Percentiles rank a stretch among this genome's conserved stretches.
These are phyloP conservation scores for Fusarium sarcochroum DNA, from an alignment of 2,329 filamentous ascomycete genomes.

Conservation along the genomic window DNA sequence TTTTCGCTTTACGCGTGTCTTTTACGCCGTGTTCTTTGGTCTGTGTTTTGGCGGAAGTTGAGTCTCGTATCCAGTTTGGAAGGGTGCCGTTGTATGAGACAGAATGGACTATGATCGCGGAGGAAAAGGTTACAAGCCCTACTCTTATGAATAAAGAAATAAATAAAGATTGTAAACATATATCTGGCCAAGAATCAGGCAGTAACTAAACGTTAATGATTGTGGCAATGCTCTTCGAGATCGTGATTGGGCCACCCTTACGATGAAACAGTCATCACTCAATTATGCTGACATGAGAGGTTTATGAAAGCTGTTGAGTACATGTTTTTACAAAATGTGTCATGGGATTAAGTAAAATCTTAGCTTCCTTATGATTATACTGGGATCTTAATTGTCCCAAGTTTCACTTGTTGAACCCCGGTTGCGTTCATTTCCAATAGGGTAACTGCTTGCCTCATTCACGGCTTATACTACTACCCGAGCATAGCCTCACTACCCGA, in stretches of 20 bases:
- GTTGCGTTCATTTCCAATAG: slow-evolving; percentile 3
- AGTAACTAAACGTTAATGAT: slow-evolving; percentile 11
- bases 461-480: slow-evolving; percentile 3
- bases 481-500: slow-evolving; percentile 8
- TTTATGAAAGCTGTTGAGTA: no score
- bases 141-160: not conserved
- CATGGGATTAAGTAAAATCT: not conserved
- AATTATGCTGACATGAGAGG: not conserved
- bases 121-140: not conserved
- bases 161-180: not conserved
- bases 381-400: not conserved
- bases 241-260: slow-evolving; percentile 12
- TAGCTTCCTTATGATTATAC: not conserved
- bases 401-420: not conserved
- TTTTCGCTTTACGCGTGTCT: no score
- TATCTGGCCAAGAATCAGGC: slow-evolving; percentile 5
- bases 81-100: not conserved
- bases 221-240: slow-evolving; percentile 22
- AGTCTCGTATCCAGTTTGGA: not conserved
- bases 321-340: not conserved
- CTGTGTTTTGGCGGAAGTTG: not conserved
- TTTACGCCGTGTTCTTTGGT: not conserved
- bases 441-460: slow-evolving; percentile 18
- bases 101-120: not conserved
- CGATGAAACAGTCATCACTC: not conserved